Evolutionary conservation across 208 protist species (phyloP).

Genomic region (Angomonas desouzai): DNA sequence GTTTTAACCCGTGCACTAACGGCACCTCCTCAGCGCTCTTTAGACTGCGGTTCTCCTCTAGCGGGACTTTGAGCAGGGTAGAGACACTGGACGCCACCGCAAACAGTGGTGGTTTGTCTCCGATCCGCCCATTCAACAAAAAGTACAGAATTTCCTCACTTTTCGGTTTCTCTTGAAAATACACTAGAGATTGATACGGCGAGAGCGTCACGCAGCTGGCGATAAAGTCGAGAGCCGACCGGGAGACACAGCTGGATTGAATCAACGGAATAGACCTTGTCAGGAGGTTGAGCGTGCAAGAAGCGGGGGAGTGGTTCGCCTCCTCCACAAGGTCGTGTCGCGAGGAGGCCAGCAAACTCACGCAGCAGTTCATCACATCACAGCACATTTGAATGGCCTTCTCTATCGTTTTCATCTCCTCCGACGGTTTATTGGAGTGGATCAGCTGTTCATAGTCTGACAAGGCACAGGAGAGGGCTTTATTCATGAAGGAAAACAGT

Average conservation of each 20-base stretch:
- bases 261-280: not conserved
- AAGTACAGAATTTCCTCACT: slow-evolving; percentile 54
- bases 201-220: slow-evolving; percentile 17
- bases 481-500: slow-evolving; percentile 36
- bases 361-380: slow-evolving; percentile 29
- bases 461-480: not conserved
- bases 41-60: not conserved
- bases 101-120: slow-evolving; percentile 31
- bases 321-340: slow-evolving; percentile 21
- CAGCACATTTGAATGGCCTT: slow-evolving; percentile 35
- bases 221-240: slow-evolving; percentile 21
- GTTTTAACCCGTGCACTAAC: slow-evolving; percentile 36
- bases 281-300: slow-evolving; percentile 8
- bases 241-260: slow-evolving; percentile 8
- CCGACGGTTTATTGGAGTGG: not conserved
- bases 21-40: slow-evolving; percentile 23
- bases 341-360: slow-evolving; percentile 22
- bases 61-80: slow-evolving; percentile 17
- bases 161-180: slow-evolving; percentile 9
- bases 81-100: slow-evolving; percentile 23
- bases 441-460: not conserved
- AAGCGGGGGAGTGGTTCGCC: not conserved
- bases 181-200: not conserved
- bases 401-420: slow-evolving; percentile 13
- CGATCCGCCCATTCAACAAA: slow-evolving; percentile 36